phyloP scores from a whole-genome alignment of 371 early-diverging fungal genomes.

The Blyttiomyces sp. region DNA sequence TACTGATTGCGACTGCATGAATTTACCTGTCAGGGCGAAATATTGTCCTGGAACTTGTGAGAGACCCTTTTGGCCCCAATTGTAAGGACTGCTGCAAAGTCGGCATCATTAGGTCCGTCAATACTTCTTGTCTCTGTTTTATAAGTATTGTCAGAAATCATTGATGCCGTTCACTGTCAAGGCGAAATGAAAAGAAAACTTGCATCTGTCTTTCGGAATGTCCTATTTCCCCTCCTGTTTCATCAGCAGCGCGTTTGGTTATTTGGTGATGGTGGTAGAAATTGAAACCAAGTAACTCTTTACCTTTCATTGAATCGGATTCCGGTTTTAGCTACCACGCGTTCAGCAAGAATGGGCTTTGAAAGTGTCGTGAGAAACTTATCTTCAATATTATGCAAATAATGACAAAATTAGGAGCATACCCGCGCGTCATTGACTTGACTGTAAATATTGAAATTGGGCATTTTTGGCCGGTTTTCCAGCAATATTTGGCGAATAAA shows the following conservation, averaged over 20 bases:
- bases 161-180: too few species aligned
- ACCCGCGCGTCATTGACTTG: slow-evolving; percentile 33
- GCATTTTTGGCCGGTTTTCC: slow-evolving; percentile 27
- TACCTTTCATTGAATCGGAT: slow-evolving; percentile 49
- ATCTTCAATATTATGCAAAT: too few species aligned
- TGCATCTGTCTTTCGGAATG: too few species aligned
- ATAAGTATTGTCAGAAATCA: too few species aligned
- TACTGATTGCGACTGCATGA: background rate
- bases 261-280: too few species aligned
- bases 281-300: too few species aligned
- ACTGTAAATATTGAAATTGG: slow-evolving; percentile 36
- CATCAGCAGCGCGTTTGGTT: too few species aligned
- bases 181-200: too few species aligned
- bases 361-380: background rate
- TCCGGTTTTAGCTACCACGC: slow-evolving; percentile 21
- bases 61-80: slow-evolving; percentile 3
- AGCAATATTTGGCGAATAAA: slow-evolving; percentile 40
- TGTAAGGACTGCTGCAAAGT: too few species aligned
- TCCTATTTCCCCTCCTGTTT: too few species aligned
- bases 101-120: too few species aligned
- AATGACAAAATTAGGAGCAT: background rate
- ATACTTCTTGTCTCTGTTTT: too few species aligned
- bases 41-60: slow-evolving; percentile 30
- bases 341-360: slow-evolving; percentile 33
- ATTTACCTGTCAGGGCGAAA: slow-evolving; percentile 38